Evolutionary conservation across 2,329 filamentous ascomycete genomes (phyloP), one percentile per base, ranked within the genome.

Genomic region (Berkeleyomyces basicola): DNA sequence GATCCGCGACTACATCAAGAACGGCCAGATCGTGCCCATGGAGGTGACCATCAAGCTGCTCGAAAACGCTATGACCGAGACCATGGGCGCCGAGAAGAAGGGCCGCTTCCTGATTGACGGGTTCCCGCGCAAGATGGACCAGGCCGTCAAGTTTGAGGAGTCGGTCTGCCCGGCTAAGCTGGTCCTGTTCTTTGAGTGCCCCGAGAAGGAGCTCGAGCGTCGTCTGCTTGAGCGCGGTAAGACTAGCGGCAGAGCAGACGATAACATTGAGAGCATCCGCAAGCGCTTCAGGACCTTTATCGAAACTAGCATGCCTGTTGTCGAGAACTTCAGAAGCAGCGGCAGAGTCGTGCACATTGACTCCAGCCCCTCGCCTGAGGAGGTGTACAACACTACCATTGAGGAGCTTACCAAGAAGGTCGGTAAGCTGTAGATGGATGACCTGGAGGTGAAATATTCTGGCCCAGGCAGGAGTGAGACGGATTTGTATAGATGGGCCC

Each of bases 21-120:
- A 99, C 72, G 93, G 93, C 65, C 84, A 84, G 69, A 99, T 99
- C 73, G 93, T 99, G 67, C 93, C 93, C n/a, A 95, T 96, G 89
- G 92, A 97, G 74, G 90, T 97, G 59, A 99, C 93, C 4, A 87
- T 99, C 65, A 86, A 91, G 70, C 77, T 99, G 43, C 82, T 99
- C 51, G 91, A 96, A 76, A 95, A 96, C 74, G 90, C 91, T 64
- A 97, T 99, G 89, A 80, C 79, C 63, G 83, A 81, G 7, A 79
- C 82, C 10, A 82, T 96, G 61, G 71, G 78, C 63, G 74, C 71
- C 60, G 68, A 67, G 61, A 70, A 71, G 67, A 85, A 83, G 72
- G 81, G 81, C 61, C 84, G 87, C 69, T 97, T 97, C 78, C 75
- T 86, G 63, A 83, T 85, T 68, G 82, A 84, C 72, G 87, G 93